Conservation (phyloP, 257 asterid genomes). For the Scutellaria barbata region DNA sequence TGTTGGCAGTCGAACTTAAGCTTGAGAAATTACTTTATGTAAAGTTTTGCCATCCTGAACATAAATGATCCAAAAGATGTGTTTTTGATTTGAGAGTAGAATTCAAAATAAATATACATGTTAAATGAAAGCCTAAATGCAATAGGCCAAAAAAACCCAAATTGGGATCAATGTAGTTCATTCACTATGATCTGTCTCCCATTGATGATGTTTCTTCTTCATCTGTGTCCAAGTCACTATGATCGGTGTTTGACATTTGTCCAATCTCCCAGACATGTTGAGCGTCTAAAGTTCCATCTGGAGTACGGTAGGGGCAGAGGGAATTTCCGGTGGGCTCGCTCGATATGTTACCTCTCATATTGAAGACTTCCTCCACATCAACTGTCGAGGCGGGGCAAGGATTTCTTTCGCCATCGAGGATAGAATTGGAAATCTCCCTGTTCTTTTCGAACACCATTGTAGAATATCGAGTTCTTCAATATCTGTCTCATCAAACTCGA, state of each 20-base stretch:
- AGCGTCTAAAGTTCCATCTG: neutral
- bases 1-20: neutral
- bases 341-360: neutral
- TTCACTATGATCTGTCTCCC: too few relatives aligned
- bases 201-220: neutral
- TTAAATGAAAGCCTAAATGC: too few relatives aligned
- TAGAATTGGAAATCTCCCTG: neutral
- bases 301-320: too few relatives aligned
- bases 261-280: constrained; percentile 26
- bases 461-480: neutral
- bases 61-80: neutral
- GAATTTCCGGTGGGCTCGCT: too few relatives aligned
- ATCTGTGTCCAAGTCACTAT: neutral
- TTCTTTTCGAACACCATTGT: constrained; percentile 26
- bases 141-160: too few relatives aligned
- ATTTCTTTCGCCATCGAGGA: constrained; percentile 23
- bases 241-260: neutral
- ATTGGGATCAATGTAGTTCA: too few relatives aligned
- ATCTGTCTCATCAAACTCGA: neutral
- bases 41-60: neutral
- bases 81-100: too few relatives aligned
- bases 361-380: constrained; percentile 6
- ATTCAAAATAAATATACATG: too few relatives aligned
- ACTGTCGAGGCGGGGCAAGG: constrained; percentile 13
- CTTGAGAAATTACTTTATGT: neutral